phyloP scores from a whole-genome alignment of 1,284 basidiomycete species.

The Thecaphora frezii region DNA sequence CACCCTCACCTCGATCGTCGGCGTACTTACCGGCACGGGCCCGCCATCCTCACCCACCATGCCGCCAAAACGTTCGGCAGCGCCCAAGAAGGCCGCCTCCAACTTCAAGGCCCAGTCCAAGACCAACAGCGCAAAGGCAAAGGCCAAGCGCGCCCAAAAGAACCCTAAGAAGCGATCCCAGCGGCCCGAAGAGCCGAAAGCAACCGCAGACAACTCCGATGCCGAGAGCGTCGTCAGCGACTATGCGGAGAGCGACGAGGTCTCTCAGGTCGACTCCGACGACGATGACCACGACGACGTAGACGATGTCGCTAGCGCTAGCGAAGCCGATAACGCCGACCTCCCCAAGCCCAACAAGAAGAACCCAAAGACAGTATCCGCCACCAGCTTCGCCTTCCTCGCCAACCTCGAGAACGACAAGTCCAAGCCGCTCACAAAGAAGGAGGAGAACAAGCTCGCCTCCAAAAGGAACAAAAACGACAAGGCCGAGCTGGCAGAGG shows the following conservation, averaged over 20 bases:
- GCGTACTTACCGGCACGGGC: no score
- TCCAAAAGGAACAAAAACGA: slow-evolving; percentile 2
- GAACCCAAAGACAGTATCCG: slow-evolving; percentile 26
- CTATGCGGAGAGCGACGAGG: slow-evolving; percentile 26
- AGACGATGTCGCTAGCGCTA: background rate
- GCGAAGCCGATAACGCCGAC: background rate
- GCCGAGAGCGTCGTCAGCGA: slow-evolving; percentile 3
- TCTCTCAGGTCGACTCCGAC: slow-evolving; percentile 20
- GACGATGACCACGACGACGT: slow-evolving; percentile 1
- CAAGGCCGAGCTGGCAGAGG: slow-evolving; percentile 17
- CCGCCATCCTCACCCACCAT: no score
- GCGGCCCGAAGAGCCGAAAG: background rate
- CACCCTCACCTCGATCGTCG: no score
- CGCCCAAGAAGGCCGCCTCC: background rate
- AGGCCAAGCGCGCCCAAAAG: background rate
- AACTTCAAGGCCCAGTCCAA: background rate
- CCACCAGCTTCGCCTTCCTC: slow-evolving; percentile 24
- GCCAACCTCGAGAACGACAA: slow-evolving; percentile 19
- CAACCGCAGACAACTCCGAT: background rate
- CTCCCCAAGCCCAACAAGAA: background rate
- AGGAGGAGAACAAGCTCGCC: slow-evolving; percentile 22
- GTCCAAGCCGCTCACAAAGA: slow-evolving; percentile 17
- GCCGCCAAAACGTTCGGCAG: background rate
- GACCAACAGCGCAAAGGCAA: background rate
- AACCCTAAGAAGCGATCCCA: background rate